A percentile compares a stretch with the other conserved stretches of the same genome.
phyloP scores from a whole-genome alignment of 257 asterid species.

The Gentiana dahurica region DNA sequence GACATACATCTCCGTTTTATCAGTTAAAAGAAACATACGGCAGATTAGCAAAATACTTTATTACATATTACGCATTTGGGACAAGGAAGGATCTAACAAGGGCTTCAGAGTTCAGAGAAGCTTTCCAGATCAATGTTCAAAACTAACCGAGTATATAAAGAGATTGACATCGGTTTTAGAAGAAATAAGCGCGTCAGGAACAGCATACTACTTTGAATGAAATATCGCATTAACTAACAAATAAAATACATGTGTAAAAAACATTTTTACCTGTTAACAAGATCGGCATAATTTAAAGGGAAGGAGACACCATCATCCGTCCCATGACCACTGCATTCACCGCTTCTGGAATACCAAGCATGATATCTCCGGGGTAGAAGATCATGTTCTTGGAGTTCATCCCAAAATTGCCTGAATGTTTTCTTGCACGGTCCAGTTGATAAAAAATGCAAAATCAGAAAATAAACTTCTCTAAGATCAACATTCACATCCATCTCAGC shows the following conservation, averaged over 20 bases:
- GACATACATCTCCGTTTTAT: too few species aligned
- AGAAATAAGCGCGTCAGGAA: too few species aligned
- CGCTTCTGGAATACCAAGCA: constrained; percentile 73
- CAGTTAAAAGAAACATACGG: too few species aligned
- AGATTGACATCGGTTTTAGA: too few species aligned
- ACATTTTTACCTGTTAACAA: constrained; percentile 43
- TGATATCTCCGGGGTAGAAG: constrained; percentile 96
- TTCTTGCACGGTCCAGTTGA: constrained; percentile 86
- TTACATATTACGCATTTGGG: too few species aligned
- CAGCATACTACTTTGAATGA: too few species aligned
- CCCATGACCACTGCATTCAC: constrained; percentile 24
- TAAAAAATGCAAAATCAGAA: constrained; percentile 84
- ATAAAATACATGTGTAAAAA: background rate
- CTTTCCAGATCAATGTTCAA: too few species aligned
- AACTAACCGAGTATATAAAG: too few species aligned
- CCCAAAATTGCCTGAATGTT: constrained; percentile 47
- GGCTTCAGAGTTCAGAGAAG: too few species aligned
- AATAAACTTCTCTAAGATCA: constrained; percentile 78
- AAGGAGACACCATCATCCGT: constrained; percentile 55
- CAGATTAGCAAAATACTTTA: too few species aligned
- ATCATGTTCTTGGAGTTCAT: constrained; percentile 70
- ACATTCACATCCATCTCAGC: constrained; percentile 48
- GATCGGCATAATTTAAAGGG: constrained; percentile 50
- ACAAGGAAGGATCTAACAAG: too few species aligned
- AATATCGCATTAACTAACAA: background rate